Conservation (phyloP, 768 basidiomycete genomes). For the Leccinum variicolor region DNA sequence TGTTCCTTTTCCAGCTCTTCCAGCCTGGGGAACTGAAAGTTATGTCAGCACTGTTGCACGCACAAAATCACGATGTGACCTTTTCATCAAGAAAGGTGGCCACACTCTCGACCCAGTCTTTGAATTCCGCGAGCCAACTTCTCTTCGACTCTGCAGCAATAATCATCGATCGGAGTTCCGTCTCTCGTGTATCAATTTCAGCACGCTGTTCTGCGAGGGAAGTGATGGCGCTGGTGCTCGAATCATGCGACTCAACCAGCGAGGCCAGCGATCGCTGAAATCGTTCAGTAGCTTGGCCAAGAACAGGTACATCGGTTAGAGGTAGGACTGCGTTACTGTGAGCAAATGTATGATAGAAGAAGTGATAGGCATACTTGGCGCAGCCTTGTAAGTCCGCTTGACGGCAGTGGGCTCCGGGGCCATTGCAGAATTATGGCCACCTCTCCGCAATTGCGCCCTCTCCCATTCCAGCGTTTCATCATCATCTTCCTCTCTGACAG, state of each 20-base stretch:
- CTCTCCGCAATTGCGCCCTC: conserved; percentile 74
- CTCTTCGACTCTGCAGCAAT: conserved; percentile 72
- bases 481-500: conserved; percentile 67
- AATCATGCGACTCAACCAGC: conserved; percentile 65
- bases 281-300: conserved; percentile 58
- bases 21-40: conserved; percentile 63
- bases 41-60: neutral
- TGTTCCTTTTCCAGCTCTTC: conserved; percentile 79
- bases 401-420: conserved; percentile 31
- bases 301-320: conserved; percentile 57
- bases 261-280: conserved; percentile 57
- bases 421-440: conserved; percentile 51
- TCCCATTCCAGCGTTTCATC: conserved; percentile 88
- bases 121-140: conserved; percentile 77
- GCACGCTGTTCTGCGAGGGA: conserved; percentile 59
- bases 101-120: conserved; percentile 77
- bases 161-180: conserved; percentile 73
- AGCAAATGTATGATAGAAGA: conserved; percentile 7
- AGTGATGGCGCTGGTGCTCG: conserved; percentile 53
- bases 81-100: conserved; percentile 89
- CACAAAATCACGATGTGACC: conserved; percentile 38
- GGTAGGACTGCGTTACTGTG: conserved; percentile 55
- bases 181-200: conserved; percentile 64
- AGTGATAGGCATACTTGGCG: conserved; percentile 52
- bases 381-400: conserved; percentile 65